phyloP scores from a whole-genome alignment of 495 filamentous ascomycete species.

The Darksidea phi region DNA sequence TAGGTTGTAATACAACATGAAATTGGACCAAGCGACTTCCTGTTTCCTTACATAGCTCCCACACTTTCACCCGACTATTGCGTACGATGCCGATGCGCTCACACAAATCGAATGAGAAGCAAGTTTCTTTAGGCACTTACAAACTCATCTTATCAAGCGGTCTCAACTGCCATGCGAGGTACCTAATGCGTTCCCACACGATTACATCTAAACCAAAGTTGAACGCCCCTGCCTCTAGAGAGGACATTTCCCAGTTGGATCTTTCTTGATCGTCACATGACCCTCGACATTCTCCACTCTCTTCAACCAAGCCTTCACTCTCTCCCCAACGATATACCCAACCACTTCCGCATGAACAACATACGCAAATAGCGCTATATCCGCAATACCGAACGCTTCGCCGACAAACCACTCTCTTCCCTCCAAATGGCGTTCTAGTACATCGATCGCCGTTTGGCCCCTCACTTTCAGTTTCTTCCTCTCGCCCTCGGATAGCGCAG shows the following conservation, averaged over 20 bases:
- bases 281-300: slow-evolving; percentile 14
- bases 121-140: too few species aligned
- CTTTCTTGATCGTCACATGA: slow-evolving; percentile 14
- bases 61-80: too few species aligned
- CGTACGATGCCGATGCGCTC: too few species aligned
- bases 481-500: neutral
- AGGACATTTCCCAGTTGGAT: slow-evolving; percentile 16
- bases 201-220: too few species aligned
- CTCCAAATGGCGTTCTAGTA: slow-evolving; percentile 17
- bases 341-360: slow-evolving; percentile 5
- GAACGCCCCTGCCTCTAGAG: neutral
- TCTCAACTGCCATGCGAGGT: too few species aligned
- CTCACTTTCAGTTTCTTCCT: slow-evolving; percentile 1
- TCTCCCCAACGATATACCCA: slow-evolving; percentile 8
- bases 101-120: too few species aligned
- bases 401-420: slow-evolving; percentile 16
- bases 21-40: too few species aligned
- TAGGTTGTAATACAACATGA: too few species aligned
- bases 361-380: slow-evolving; percentile 17
- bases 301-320: slow-evolving; percentile 19
- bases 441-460: slow-evolving; percentile 7
- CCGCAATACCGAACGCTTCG: slow-evolving; percentile 10
- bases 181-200: too few species aligned
- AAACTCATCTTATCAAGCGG: too few species aligned
- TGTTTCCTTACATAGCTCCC: too few species aligned